Conservation (phyloP, 1,139 yeast genomes). For the Suhomyces coccinellae region DNA sequence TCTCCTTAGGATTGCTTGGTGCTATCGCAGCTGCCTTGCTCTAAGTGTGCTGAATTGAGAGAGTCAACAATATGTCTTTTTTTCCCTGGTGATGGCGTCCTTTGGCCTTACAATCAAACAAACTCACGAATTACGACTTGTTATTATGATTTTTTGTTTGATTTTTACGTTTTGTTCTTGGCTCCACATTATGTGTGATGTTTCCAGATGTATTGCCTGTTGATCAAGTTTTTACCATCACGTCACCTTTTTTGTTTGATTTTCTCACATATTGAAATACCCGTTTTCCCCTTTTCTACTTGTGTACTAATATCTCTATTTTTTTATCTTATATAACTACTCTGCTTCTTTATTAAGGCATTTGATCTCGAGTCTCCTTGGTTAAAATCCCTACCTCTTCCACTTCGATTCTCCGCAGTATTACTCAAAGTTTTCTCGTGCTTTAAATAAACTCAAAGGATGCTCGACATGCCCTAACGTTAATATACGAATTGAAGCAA, state of each 20-base stretch:
- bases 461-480: constrained; percentile 1
- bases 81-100: constrained; percentile 5
- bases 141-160: constrained; percentile 10
- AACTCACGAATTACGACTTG: constrained; percentile 7
- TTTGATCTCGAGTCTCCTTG: constrained; percentile 9
- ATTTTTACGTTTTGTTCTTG: constrained; percentile 2
- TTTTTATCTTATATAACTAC: not conserved
- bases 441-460: constrained; percentile 11
- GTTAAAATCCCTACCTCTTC: constrained; percentile 5
- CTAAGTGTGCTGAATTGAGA: constrained; percentile 20
- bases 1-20: constrained; percentile 52
- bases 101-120: constrained; percentile 4
- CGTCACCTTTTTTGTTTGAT: constrained; percentile 3
- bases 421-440: constrained; percentile 9
- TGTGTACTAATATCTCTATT: constrained; percentile 6
- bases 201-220: constrained; percentile 8
- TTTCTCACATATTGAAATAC: constrained; percentile 4
- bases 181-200: constrained; percentile 10
- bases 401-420: constrained; percentile 11
- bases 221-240: constrained; percentile 6
- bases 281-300: constrained; percentile 1
- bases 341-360: constrained; percentile 3
- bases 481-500: constrained; percentile 10
- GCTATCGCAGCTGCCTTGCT: constrained; percentile 52
- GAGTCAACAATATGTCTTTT: constrained; percentile 5